Evolutionary conservation across 1,284 basidiomycete genomes (phyloP).

Genomic region (Tetrapyrgos nigripes): DNA sequence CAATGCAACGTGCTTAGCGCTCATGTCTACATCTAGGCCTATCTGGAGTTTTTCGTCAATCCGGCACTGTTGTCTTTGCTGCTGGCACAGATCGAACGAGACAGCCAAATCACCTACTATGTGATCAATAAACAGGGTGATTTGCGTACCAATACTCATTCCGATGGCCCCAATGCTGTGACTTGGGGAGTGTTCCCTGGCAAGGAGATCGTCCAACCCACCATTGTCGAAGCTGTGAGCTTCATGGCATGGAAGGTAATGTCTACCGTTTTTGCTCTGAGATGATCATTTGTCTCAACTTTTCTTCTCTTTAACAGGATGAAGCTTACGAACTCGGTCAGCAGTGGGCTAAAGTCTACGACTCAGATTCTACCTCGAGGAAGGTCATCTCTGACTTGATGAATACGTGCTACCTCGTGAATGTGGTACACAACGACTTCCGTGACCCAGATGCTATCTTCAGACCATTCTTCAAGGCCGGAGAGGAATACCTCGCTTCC

Average conservation of each 20-base stretch:
- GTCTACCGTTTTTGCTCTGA: not conserved
- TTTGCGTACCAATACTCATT: slow-evolving; percentile 90
- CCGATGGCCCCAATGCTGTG: slow-evolving; percentile 96
- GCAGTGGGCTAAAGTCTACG: slow-evolving; percentile 95
- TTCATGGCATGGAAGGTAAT: slow-evolving; percentile 97
- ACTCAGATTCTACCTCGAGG: slow-evolving; percentile 76
- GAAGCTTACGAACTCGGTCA: slow-evolving; percentile 96
- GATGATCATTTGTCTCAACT: not conserved
- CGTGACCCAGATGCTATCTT: slow-evolving; percentile 87
- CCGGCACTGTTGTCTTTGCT: slow-evolving; percentile 79
- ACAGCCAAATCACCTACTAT: slow-evolving; percentile 95
- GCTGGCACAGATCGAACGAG: slow-evolving; percentile 86
- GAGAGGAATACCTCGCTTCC: slow-evolving; percentile 59
- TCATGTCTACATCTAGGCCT: slow-evolving; percentile 66
- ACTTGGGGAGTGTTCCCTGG: slow-evolving; percentile 99
- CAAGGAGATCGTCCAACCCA: slow-evolving; percentile 97
- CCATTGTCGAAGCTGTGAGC: slow-evolving; percentile 96
- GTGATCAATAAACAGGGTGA: slow-evolving; percentile 94
- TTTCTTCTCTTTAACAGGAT: slow-evolving; percentile 58
- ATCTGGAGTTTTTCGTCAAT: slow-evolving; percentile 95
- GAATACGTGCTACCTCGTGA: slow-evolving; percentile 89
- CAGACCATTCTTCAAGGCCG: slow-evolving; percentile 82
- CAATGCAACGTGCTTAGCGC: slow-evolving; percentile 1
- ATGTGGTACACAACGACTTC: slow-evolving; percentile 98
- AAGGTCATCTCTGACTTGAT: slow-evolving; percentile 82